Evolutionary conservation across 83 land plant genomes (phyloP).

Genomic region (Picea abies): DNA sequence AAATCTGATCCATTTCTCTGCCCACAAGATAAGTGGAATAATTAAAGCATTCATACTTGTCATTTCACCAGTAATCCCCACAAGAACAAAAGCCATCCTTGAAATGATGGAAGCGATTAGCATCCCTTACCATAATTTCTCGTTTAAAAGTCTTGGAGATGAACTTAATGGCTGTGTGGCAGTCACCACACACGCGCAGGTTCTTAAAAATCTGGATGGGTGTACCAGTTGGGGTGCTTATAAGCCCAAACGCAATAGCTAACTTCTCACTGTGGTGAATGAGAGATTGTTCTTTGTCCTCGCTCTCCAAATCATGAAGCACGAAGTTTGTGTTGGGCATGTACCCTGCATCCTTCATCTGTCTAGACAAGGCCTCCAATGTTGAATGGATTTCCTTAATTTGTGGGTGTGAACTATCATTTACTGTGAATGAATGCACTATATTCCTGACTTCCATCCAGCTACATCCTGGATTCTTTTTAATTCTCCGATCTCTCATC

Average conservation of each 20-base stretch:
- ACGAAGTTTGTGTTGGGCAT: neutral
- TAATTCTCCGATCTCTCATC: constrained; percentile 1
- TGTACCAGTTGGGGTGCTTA: neutral
- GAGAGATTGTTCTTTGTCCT: neutral
- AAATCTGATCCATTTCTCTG: too few species aligned
- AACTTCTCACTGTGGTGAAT: neutral
- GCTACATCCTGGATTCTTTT: constrained; percentile 8
- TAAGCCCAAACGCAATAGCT: neutral
- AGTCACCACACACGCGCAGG: neutral
- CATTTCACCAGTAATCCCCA: too few species aligned
- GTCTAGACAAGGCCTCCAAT: constrained; percentile 1
- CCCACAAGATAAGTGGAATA: too few species aligned
- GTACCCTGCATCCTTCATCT: neutral
- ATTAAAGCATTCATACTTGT: too few species aligned
- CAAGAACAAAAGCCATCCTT: too few species aligned
- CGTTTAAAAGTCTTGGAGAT: neutral
- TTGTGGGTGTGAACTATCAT: neutral
- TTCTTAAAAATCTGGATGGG: neutral
- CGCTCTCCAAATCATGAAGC: neutral
- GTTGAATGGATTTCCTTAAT: neutral
- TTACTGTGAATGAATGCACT: neutral
- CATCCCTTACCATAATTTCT: too few species aligned
- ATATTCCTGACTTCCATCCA: neutral
- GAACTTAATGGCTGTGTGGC: neutral
- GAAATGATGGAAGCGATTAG: too few species aligned